phyloP scores from a whole-genome alignment of 169 alveolate species.

The Eimeria maxima region DNA sequence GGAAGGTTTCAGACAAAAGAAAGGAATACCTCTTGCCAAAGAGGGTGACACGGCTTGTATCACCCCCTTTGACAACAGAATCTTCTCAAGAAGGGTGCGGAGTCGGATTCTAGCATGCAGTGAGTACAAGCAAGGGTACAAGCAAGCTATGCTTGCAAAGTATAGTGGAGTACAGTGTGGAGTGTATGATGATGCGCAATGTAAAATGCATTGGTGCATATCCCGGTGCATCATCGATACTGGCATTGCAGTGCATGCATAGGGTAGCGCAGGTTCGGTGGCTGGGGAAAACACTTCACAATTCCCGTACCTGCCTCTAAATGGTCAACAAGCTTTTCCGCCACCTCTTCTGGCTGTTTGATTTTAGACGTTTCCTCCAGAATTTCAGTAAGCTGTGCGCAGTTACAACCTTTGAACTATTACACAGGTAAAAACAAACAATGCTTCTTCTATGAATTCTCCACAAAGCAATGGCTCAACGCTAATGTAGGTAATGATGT shows the following conservation, averaged over 20 bases:
- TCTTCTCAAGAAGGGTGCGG: no score
- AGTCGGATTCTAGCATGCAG: not conserved
- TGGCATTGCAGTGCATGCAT: not conserved
- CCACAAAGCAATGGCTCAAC: no score
- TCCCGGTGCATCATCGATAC: not conserved
- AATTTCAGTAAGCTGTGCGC: conserved; percentile 67
- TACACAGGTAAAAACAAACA: not conserved
- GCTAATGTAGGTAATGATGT: not conserved
- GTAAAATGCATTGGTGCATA: not conserved
- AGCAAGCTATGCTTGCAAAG: not conserved
- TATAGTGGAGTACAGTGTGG: not conserved
- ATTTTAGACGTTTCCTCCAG: conserved; percentile 60
- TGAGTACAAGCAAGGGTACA: not conserved
- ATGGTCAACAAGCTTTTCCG: conserved; percentile 40
- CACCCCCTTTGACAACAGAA: not conserved
- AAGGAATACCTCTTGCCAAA: not conserved
- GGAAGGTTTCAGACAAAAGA: not conserved
- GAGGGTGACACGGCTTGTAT: not conserved
- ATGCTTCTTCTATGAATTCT: not conserved
- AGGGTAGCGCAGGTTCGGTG: not conserved
- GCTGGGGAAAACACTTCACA: not conserved
- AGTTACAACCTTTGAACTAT: not conserved
- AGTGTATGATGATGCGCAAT: not conserved
- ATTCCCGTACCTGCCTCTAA: conserved; percentile 67
- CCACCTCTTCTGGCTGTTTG: conserved; percentile 60